Evolutionary conservation across 2,329 filamentous ascomycete genomes (phyloP).

Genomic region (Fusarium vanettenii): DNA sequence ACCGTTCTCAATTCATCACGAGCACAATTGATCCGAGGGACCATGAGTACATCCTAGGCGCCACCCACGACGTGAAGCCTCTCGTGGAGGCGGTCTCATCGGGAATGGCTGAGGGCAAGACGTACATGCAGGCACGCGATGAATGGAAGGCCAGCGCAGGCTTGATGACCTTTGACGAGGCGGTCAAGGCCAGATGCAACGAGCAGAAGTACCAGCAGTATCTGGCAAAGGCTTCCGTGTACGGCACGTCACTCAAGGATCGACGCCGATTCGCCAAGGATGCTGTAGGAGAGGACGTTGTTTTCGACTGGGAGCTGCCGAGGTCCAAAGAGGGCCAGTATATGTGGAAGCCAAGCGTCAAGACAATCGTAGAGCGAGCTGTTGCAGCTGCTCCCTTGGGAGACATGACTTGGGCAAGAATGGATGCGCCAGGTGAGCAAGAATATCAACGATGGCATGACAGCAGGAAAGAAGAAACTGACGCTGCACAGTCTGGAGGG

Average conservation of each 20-base stretch:
- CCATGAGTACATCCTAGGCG: background rate
- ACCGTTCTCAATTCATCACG: background rate
- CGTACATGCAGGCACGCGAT: background rate
- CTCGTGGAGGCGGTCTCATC: background rate
- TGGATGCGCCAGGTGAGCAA: background rate
- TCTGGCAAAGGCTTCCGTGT: background rate
- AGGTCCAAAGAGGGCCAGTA: background rate
- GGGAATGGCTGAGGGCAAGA: background rate
- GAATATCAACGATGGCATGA: background rate
- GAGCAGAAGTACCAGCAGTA: background rate
- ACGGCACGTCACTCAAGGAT: background rate
- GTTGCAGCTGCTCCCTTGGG: background rate
- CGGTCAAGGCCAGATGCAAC: background rate
- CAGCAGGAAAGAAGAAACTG: background rate
- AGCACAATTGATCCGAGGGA: background rate
- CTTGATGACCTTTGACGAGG: background rate
- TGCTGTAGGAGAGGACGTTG: background rate
- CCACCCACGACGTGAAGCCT: background rate
- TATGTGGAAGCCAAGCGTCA: background rate
- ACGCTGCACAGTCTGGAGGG: background rate
- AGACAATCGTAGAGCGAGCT: background rate
- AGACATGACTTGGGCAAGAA: background rate
- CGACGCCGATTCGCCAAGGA: background rate
- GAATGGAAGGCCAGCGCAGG: background rate
- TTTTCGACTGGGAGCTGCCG: background rate